Evolutionary conservation across 139 green algal genomes (phyloP).

Genomic region (Chlorokybus atmophyticus): DNA sequence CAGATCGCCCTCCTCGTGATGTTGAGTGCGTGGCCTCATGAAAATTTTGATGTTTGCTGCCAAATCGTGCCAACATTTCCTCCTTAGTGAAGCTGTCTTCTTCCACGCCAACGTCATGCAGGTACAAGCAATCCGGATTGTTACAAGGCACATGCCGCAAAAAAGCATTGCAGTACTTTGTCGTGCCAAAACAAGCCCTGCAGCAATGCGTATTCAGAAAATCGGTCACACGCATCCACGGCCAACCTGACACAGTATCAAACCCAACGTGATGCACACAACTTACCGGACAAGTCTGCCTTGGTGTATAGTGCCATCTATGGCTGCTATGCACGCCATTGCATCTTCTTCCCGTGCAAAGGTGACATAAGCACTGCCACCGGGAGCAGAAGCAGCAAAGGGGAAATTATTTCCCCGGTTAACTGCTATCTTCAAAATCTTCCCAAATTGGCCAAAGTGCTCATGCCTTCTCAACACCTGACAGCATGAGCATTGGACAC

Average conservation of each 20-base stretch:
- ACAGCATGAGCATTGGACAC: too few species aligned
- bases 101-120: slow-evolving; percentile 67
- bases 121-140: slow-evolving; percentile 83
- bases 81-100: slow-evolving; percentile 77
- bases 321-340: slow-evolving; percentile 57
- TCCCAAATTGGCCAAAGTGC: slow-evolving; percentile 78
- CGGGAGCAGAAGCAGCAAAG: slow-evolving; percentile 19
- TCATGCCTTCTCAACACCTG: slow-evolving; percentile 35
- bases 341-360: slow-evolving; percentile 59
- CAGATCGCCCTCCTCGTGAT: too few species aligned
- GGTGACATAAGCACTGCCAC: slow-evolving; percentile 72
- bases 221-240: too few species aligned
- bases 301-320: slow-evolving; percentile 57
- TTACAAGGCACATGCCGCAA: slow-evolving; percentile 70
- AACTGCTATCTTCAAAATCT: slow-evolving; percentile 55
- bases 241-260: too few species aligned
- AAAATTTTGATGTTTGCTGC: slow-evolving; percentile 14
- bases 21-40: slow-evolving; percentile 10
- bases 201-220: too few species aligned
- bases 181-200: slow-evolving; percentile 82
- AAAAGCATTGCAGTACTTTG: slow-evolving; percentile 93
- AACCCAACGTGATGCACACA: too few species aligned
- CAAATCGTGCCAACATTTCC: slow-evolving; percentile 35
- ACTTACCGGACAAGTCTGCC: slow-evolving; percentile 37
- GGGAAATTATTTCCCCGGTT: slow-evolving; percentile 37